A percentile compares a stretch with the other conserved stretches of the same genome.
phyloP scores from a whole-genome alignment of 495 filamentous ascomycete genomes.

The Amorphotheca resinae region DNA sequence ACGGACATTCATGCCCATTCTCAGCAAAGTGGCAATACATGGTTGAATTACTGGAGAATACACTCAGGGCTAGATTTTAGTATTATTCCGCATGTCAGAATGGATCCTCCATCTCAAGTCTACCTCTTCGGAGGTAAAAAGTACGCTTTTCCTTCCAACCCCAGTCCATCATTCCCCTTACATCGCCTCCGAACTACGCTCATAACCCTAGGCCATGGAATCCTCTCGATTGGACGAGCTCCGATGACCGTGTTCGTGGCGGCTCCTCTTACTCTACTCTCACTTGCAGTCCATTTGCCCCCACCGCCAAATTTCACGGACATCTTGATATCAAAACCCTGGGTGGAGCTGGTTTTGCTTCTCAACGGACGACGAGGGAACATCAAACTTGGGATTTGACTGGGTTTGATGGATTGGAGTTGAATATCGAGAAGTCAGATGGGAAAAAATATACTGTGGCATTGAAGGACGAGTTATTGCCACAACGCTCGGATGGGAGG shows the following conservation, averaged over 20 bases:
- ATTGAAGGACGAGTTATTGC: conserved; percentile 53
- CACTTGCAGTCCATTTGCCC: conserved; percentile 18
- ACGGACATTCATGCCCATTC: too few relatives aligned
- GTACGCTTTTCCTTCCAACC: conserved; percentile 22
- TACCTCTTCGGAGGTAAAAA: conserved; percentile 36
- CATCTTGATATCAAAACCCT: conserved; percentile 60
- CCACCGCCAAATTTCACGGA: conserved; percentile 46
- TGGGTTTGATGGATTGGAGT: conserved; percentile 36
- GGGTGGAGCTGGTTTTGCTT: conserved; percentile 74
- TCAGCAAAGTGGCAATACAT: too few relatives aligned
- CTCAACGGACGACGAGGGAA: conserved; percentile 51
- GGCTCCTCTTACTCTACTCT: conserved; percentile 50
- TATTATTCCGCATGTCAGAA: too few relatives aligned
- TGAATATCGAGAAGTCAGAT: conserved; percentile 22
- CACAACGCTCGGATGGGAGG: conserved; percentile 42
- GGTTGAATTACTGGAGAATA: too few relatives aligned
- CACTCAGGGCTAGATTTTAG: too few relatives aligned
- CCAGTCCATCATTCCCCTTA: neutral
- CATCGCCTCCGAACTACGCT: too few relatives aligned
- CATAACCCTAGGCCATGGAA: conserved; percentile 60
- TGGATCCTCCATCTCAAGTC: conserved; percentile 8
- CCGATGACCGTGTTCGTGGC: conserved; percentile 64
- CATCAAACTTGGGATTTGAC: conserved; percentile 41
- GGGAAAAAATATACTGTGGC: conserved; percentile 57
- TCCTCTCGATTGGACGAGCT: conserved; percentile 45